Evolutionary conservation across 2,329 filamentous ascomycete species (phyloP).

Genomic region (Chaetomium sp.): DNA sequence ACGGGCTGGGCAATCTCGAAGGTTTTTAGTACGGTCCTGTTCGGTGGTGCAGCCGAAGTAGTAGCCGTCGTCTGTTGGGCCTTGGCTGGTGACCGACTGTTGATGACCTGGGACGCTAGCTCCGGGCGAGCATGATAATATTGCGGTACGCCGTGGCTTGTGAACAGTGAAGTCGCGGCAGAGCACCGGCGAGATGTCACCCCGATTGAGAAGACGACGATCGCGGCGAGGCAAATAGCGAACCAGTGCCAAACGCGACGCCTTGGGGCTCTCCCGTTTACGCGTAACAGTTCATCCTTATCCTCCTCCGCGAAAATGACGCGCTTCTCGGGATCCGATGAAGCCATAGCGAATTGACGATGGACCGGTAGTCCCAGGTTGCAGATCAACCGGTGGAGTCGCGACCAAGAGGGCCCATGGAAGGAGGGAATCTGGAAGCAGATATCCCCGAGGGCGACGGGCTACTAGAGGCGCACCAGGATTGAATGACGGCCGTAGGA

Average conservation of each 20-base stretch:
- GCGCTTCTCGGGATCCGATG: slow-evolving; percentile 22
- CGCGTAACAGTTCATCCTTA: background rate
- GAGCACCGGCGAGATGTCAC: slow-evolving; percentile 5
- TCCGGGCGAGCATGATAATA: background rate
- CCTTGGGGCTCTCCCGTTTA: background rate
- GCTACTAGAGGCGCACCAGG: background rate
- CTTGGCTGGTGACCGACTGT: slow-evolving; percentile 8
- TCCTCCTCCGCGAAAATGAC: background rate
- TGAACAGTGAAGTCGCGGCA: background rate
- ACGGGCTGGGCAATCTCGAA: slow-evolving; percentile 72
- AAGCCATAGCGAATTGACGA: slow-evolving; percentile 16
- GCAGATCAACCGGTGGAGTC: slow-evolving; percentile 1
- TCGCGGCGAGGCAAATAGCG: background rate
- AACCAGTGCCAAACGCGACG: slow-evolving; percentile 11
- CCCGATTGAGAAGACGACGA: slow-evolving; percentile 13
- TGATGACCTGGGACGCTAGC: background rate
- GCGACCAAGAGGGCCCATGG: background rate
- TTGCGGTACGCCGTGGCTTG: background rate
- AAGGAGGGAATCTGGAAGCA: background rate
- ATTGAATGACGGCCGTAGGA: slow-evolving; percentile 1
- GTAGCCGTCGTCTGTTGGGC: slow-evolving; percentile 19
- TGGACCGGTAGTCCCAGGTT: background rate
- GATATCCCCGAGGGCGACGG: background rate
- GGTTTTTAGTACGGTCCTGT: slow-evolving; percentile 55
- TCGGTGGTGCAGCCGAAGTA: slow-evolving; percentile 34